phyloP scores from a whole-genome alignment of 768 basidiomycete genomes.

The Lactarius hengduanensis region DNA sequence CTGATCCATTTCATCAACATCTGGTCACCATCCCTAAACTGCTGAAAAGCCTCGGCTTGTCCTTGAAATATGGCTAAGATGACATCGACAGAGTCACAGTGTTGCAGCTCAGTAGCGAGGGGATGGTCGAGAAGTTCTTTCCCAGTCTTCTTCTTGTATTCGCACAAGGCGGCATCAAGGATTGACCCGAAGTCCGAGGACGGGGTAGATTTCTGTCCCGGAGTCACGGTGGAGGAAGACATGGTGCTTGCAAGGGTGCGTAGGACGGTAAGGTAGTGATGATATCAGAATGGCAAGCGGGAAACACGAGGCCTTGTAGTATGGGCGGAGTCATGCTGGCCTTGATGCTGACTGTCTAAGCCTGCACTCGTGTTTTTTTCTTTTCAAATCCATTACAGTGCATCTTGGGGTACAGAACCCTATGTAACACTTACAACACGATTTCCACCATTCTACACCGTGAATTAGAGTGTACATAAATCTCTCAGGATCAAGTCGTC shows the following conservation, averaged over 20 bases:
- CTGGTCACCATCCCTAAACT: background rate
- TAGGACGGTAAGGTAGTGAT: no score
- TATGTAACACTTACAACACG: no score
- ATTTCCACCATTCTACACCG: no score
- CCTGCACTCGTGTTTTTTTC: no score
- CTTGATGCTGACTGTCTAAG: no score
- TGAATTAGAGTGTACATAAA: background rate
- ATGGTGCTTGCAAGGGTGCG: background rate
- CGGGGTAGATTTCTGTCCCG: background rate
- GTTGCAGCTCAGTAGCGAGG: background rate
- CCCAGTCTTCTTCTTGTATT: background rate
- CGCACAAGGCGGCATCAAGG: background rate
- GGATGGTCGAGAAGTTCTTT: background rate
- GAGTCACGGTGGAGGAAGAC: background rate
- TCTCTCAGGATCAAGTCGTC: no score
- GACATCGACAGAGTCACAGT: background rate
- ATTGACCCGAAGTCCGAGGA: background rate
- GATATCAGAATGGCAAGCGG: no score
- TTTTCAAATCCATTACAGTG: no score
- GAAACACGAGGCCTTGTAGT: no score
- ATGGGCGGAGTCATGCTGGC: no score
- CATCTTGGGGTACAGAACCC: no score
- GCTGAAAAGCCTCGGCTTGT: background rate
- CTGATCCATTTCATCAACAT: background rate
- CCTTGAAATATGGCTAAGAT: background rate